phyloP scores from a whole-genome alignment of 352 stramenopile species.

The Globisporangium nodosum region DNA sequence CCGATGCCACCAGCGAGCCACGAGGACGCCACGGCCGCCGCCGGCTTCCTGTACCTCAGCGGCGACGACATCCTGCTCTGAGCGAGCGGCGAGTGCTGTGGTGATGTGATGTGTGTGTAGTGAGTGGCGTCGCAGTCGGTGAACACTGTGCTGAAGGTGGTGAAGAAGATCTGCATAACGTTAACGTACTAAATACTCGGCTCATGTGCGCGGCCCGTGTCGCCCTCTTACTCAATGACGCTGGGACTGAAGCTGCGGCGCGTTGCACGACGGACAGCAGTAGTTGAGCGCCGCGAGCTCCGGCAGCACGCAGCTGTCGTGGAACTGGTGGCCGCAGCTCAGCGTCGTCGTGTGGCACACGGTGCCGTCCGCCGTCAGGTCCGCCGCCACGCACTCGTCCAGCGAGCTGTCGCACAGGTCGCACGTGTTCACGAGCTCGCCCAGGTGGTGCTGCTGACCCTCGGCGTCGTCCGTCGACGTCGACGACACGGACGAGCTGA shows the following conservation, averaged over 20 bases:
- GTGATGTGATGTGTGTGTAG: no score
- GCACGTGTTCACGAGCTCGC: neutral
- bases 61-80: conserved; percentile 3
- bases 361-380: neutral
- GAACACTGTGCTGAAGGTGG: no score
- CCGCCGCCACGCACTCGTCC: neutral
- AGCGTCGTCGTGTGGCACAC: conserved; percentile 15
- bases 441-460: neutral
- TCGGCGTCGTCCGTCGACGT: conserved; percentile 5
- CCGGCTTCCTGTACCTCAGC: neutral
- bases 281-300: conserved; percentile 10
- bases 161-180: no score
- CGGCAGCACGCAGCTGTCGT: conserved; percentile 17
- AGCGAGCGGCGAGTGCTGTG: neutral
- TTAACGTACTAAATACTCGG: no score
- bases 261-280: conserved; percentile 15
- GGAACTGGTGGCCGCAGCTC: conserved; percentile 18
- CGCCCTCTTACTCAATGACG: no score
- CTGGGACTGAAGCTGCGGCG: neutral
- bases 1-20: neutral
- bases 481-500: conserved; percentile 3
- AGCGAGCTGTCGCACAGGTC: conserved; percentile 3
- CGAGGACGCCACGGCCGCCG: neutral
- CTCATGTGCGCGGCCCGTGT: no score
- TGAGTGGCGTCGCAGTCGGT: no score